phyloP scores from a whole-genome alignment of 1,284 basidiomycete species.

The Ceratobasidium sp. region DNA sequence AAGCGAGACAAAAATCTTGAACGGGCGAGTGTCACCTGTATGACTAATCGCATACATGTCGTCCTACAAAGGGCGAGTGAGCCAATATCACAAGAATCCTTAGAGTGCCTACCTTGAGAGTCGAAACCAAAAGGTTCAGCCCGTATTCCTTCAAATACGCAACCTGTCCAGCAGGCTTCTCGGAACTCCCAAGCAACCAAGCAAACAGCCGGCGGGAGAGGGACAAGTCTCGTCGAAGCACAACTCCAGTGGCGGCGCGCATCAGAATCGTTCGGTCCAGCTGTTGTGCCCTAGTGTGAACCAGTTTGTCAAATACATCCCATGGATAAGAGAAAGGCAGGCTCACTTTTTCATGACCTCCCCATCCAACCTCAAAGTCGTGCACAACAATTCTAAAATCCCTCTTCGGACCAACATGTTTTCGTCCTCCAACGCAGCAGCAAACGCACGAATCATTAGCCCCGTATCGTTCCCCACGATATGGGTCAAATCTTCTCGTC shows the following conservation, averaged over 20 bases:
- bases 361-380: slow-evolving; percentile 77
- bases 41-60: slow-evolving; percentile 75
- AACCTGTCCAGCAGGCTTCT: slow-evolving; percentile 75
- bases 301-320: neutral
- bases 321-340: too few relatives aligned
- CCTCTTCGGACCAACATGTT: slow-evolving; percentile 86
- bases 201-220: slow-evolving; percentile 91
- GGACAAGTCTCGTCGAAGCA: slow-evolving; percentile 90
- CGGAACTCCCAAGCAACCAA: slow-evolving; percentile 88
- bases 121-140: slow-evolving; percentile 69
- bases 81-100: slow-evolving; percentile 12
- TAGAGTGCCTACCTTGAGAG: slow-evolving; percentile 63
- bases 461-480: slow-evolving; percentile 88
- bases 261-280: slow-evolving; percentile 79
- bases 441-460: slow-evolving; percentile 90
- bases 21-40: slow-evolving; percentile 84
- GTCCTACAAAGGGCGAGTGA: slow-evolving; percentile 52
- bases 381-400: slow-evolving; percentile 80
- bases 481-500: slow-evolving; percentile 65
- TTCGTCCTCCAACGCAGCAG: slow-evolving; percentile 87
- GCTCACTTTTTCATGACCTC: slow-evolving; percentile 65
- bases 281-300: slow-evolving; percentile 51
- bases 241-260: slow-evolving; percentile 80
- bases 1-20: slow-evolving; percentile 94
- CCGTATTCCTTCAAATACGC: slow-evolving; percentile 73